Conservation (phyloP, 768 basidiomycete genomes). For the Pisolithus sp. region DNA sequence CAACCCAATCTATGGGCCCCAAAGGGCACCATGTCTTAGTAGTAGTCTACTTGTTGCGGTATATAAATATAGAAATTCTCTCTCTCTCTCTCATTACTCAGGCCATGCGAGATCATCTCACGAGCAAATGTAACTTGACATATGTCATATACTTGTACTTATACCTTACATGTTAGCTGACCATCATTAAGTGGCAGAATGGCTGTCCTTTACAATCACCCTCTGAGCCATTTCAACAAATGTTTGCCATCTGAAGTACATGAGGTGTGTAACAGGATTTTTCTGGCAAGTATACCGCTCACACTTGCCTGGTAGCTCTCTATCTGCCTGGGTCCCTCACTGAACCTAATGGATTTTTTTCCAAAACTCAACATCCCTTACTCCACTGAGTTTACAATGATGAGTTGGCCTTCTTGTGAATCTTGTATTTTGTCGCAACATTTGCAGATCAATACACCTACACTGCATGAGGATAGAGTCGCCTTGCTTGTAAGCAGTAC, state of each 20-base stretch:
- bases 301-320: no score
- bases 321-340: no score
- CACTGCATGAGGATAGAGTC: slow-evolving; percentile 63
- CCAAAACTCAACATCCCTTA: slow-evolving; percentile 47
- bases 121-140: slow-evolving; percentile 70
- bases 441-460: slow-evolving; percentile 31
- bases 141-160: slow-evolving; percentile 26
- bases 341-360: slow-evolving; percentile 14
- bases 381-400: slow-evolving; percentile 55
- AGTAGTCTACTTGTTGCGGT: no score
- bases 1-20: no score
- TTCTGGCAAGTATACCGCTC: no score
- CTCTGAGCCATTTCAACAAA: slow-evolving; percentile 76
- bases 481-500: slow-evolving; percentile 89
- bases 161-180: background rate
- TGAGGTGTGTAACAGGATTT: no score
- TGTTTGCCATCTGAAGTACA: slow-evolving; percentile 60
- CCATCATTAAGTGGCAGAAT: slow-evolving; percentile 57
- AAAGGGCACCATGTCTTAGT: no score
- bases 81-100: slow-evolving; percentile 64
- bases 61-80: no score
- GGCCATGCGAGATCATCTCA: slow-evolving; percentile 73
- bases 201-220: slow-evolving; percentile 81
- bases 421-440: slow-evolving; percentile 24
- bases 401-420: slow-evolving; percentile 13